These are phyloP conservation scores for Xylaria sp. DNA, from an alignment of 2,329 filamentous ascomycete species.

Conservation along the genomic window DNA sequence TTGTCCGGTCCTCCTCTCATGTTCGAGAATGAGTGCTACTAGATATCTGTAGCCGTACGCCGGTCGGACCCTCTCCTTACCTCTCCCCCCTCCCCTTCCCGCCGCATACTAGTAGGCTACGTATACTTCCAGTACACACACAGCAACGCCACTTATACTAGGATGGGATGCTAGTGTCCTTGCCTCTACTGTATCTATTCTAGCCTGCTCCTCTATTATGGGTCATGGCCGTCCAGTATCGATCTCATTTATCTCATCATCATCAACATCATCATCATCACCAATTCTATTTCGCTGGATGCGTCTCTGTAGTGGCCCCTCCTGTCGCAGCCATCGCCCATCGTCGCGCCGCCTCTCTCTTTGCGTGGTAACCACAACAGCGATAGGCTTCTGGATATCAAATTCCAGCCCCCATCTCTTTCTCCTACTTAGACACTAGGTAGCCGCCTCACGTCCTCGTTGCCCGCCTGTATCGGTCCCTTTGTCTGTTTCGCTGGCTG, in stretches of 20 bases:
- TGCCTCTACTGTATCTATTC: background rate
- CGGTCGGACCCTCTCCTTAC: slow-evolving; percentile 9
- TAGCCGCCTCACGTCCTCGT: background rate
- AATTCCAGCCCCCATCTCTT: background rate
- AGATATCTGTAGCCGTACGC: background rate
- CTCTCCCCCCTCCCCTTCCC: background rate
- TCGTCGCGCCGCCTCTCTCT: slow-evolving; percentile 24
- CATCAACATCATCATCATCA: slow-evolving; percentile 13
- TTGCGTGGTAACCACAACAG: slow-evolving; percentile 16
- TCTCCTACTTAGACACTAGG: background rate
- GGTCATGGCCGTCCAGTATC: slow-evolving; percentile 28
- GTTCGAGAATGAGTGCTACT: background rate
- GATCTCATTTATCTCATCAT: slow-evolving; percentile 33
- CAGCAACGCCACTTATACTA: background rate
- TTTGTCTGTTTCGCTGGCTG: background rate
- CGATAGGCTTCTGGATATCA: slow-evolving; percentile 5
- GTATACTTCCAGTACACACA: background rate
- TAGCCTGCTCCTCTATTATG: slow-evolving; percentile 30
- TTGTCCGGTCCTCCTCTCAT: slow-evolving; percentile 8
- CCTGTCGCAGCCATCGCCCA: slow-evolving; percentile 7
- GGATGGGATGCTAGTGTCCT: too few species aligned
- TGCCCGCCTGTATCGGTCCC: background rate
- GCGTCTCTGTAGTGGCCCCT: slow-evolving; percentile 28
- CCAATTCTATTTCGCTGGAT: slow-evolving; percentile 25
- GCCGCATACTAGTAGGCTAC: background rate